Base-by-base conservation (phyloP, 371 early-diverging fungal genomes). In the Mortierella sp. region DNA sequence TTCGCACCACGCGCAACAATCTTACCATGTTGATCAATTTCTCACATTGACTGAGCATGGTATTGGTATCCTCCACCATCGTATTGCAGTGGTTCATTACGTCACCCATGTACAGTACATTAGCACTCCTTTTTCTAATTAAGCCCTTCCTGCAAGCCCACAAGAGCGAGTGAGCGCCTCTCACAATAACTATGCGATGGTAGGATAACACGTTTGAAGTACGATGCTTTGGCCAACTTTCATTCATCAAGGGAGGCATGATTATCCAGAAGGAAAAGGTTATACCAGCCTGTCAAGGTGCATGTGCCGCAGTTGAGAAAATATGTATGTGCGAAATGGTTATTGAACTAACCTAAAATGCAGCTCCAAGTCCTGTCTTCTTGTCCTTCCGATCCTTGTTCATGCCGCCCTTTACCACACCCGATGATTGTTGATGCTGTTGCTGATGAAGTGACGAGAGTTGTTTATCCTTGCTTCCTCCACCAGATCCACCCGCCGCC, bases 31-130 rank as follows among this genome's bases (percentile, higher is more conserved):
- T 79, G 74, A 87, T 88, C 51, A 90, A 46, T 71, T 78, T 84
- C n/a, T 83, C 88, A 32, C 88, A 80, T 12, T 87, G 73, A 18
- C 68, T 75, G 3, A 82, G 81, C 88, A 90, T 83, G 6, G 83
- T 82, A 11, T 88, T 87, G 44, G 88, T 75, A 56, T 88, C 83
- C 65, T 89, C 89, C 12, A 89, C 86, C 77, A 88, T 86, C 12
- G 88, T 87, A 24, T 81, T 84, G 63, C 84, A 83, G 60, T 89
- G 89, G 78, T 90, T 89, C 84, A 84, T 79, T 24, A 90, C 89
- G 58, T 90, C 89, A 14, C 80, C 76, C 76, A 90, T 78, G 74
- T 90, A 90, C 10, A 79, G 14, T 58, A 44, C 27, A 12, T 29
- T 29, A 11, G 29, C 2, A 29, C 27, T 3, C 11, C 2, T 11